Conservation (phyloP, 805 yeast species). For the Lipomyces chichibuensis region DNA sequence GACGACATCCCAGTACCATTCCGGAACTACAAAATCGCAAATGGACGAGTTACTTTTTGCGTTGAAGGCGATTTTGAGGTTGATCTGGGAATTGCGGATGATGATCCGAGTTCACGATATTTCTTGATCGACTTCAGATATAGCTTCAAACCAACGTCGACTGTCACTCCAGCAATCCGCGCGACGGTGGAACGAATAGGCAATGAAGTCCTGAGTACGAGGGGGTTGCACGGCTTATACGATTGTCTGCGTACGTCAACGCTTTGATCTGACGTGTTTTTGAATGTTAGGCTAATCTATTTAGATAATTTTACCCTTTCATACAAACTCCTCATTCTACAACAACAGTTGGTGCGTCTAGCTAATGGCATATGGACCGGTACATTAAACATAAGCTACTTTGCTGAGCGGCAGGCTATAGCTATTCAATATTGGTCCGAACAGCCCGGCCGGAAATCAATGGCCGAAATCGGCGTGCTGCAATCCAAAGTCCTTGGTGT, state of each 20-base stretch:
- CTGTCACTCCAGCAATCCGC: conserved; percentile 41
- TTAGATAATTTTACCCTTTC: conserved; percentile 32
- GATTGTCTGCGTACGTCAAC: conserved; percentile 44
- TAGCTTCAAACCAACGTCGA: conserved; percentile 50
- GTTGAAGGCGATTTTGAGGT: conserved; percentile 69
- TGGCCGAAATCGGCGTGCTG: conserved; percentile 62
- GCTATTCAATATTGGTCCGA: conserved; percentile 66
- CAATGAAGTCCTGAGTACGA: conserved; percentile 54
- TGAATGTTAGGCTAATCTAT: background rate
- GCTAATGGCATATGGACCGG: conserved; percentile 61
- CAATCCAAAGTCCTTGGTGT: conserved; percentile 29
- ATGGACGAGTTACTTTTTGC: conserved; percentile 75
- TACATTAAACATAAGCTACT: conserved; percentile 60
- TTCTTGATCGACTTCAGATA: conserved; percentile 78
- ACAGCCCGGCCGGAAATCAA: conserved; percentile 49
- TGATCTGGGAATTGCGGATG: conserved; percentile 75
- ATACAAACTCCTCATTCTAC: conserved; percentile 51
- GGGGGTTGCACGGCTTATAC: conserved; percentile 58
- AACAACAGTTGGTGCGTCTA: conserved; percentile 58
- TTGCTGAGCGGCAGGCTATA: conserved; percentile 57
- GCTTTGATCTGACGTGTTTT: background rate
- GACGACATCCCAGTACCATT: conserved; percentile 64
- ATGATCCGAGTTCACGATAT: conserved; percentile 64
- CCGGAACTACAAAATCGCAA: conserved; percentile 62
- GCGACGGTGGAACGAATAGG: conserved; percentile 57